Evolutionary conservation across 2,329 filamentous ascomycete genomes (phyloP).

Genomic region (Fusarium verrucosum): DNA sequence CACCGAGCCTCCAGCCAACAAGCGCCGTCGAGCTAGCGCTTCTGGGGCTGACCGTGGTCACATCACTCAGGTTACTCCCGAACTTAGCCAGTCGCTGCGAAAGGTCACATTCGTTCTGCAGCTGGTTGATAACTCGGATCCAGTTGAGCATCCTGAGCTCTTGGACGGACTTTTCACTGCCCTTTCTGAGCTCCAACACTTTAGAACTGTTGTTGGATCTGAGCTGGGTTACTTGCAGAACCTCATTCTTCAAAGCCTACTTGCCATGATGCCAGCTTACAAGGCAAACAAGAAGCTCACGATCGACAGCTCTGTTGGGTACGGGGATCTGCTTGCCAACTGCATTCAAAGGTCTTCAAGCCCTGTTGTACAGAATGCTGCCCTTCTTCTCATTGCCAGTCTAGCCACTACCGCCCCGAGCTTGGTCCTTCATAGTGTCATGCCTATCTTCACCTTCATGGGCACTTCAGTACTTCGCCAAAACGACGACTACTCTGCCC

Average conservation of each 20-base stretch:
- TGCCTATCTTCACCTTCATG: conserved; percentile 99
- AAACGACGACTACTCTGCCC: conserved; percentile 95
- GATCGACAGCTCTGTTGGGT: conserved; percentile 81
- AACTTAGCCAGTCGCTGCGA: conserved; percentile 73
- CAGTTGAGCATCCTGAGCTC: conserved; percentile 78
- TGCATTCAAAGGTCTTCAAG: conserved; percentile 92
- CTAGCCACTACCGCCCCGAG: conserved; percentile 90
- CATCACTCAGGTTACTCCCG: conserved; percentile 68
- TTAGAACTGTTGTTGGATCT: conserved; percentile 81
- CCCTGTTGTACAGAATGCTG: conserved; percentile 92
- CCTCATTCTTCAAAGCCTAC: conserved; percentile 80
- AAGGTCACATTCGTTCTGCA: conserved; percentile 89
- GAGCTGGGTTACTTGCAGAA: conserved; percentile 92
- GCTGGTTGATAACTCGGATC: conserved; percentile 82
- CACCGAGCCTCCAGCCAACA: conserved; percentile 76
- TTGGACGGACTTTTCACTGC: conserved; percentile 83
- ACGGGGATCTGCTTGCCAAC: conserved; percentile 90
- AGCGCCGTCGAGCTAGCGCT: conserved; percentile 81
- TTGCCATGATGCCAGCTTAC: conserved; percentile 83
- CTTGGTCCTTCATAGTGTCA: conserved; percentile 92
- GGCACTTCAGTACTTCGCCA: conserved; percentile 89
- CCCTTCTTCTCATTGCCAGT: conserved; percentile 85
- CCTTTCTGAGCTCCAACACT: conserved; percentile 86
- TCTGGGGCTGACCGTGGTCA: conserved; percentile 70
- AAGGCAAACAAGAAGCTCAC: conserved; percentile 68